Evolutionary conservation across 352 stramenopile genomes (phyloP), one percentile per base, ranked within the genome.

Genomic region (Pythium insidiosum): DNA sequence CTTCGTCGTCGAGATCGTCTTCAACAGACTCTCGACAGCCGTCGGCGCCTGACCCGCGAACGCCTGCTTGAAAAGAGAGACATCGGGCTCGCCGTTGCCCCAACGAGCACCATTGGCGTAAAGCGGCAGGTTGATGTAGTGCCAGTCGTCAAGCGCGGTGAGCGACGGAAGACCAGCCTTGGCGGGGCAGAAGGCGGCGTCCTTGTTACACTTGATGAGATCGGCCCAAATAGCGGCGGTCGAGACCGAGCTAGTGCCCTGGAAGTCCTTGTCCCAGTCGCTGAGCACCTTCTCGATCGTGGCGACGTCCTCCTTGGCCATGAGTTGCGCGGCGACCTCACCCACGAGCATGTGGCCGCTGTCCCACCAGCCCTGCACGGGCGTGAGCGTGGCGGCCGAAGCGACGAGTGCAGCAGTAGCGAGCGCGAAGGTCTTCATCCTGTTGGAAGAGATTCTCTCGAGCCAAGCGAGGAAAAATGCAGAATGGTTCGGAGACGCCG

Each of bases 121-220:
- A 35, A 74, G 48, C 12, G 75, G 75, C 21, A 88, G 47, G 42
- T 88, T 53, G 34, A 84, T 64, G 55, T 83, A 88, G 58, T 88
- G 75, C 75, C 75, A 88, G 35, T 71, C 50, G 46, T 65, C 68
- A 57, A 78, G 75, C 31, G 54, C 52, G 18, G 61, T 61, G 49
- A 79, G 48, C 6, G 75, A 84, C 20, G 75, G 72, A 16, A 50
- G 33, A 6, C 24, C 23, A n/a, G n/a, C n/a, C 22, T 47, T 16
- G 39, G 43, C 48, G 26, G 21, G 6, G 43, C 54, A 63, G 16
- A 21, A 55, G 34, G 33, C 34, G 13, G 54, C 48, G 25, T 47
- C 16, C 18, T 33, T 41, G 41, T 47, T 49, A 43, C 60, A 69
- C 52, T 69, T 69, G 45, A 69, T 33, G 25, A 69, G 47, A 26